Evolutionary conservation across 140 eudicot genomes (phyloP), one percentile per base, ranked within the genome.

Genomic region (Cichorium intybus): DNA sequence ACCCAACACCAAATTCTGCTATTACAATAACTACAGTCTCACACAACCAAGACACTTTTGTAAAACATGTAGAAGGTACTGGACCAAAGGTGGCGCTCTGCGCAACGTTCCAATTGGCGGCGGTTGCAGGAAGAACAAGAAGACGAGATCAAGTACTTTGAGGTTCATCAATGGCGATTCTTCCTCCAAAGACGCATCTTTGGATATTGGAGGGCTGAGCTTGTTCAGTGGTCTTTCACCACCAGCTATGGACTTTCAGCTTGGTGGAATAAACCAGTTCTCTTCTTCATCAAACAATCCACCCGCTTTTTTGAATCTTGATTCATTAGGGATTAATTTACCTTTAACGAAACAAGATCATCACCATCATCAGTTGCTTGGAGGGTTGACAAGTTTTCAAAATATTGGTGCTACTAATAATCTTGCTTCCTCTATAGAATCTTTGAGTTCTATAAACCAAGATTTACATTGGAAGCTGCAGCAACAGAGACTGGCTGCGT

Each of bases 21-120:
- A 88, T 69, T 88, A 85, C 84, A 88, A 88, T 69, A 88, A 89
- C 68, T 89, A 86, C 71, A 89, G 92, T 77, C 86, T 86, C 35
- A 64, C 86, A 1, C 97, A 89, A 51, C 97, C 97, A 31, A 59
- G 97, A 50, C 86, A 89, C 77, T 89, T 89, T 61, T 89, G 95
- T 85, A 89, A 89, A 81, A 86, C 95, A 2, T 89, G 97, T 64
- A 54, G 95, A 53, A 70, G 97, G 67, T 89, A 89, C 66, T 89
- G 97, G 97, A 89, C 97, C 10, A 79, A 75, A 77, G 95, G 95
- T 12, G 97, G 97, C 1, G 88, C 96, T 71, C 72, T 88, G 4
- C 75, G 96, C n/a, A 88, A 80, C 70, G 93, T 88, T 14, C 97
- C 97, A 23, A 79, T 89, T 8, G 95, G 97, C 27, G 97, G 97